Conservation (phyloP, 257 asterid species). For the Forsythia viridissima region DNA sequence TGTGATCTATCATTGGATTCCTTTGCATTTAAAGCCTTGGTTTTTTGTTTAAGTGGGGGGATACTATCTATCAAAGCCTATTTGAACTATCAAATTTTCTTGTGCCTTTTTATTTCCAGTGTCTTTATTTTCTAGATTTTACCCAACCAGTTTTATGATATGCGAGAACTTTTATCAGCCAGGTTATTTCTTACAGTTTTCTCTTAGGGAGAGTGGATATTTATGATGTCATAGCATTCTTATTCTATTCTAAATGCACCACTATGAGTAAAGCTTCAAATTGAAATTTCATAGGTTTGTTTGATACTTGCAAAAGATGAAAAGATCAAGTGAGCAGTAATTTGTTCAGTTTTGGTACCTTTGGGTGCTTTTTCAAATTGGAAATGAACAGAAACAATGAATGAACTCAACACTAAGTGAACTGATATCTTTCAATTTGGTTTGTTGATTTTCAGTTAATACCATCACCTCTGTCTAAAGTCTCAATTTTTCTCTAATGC, state of each 20-base stretch:
- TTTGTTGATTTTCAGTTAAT: not conserved
- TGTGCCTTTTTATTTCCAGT: not conserved
- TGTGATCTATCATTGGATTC: conserved; percentile 23
- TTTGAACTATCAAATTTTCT: not conserved
- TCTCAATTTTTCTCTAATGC: not conserved
- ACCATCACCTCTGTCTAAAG: not conserved
- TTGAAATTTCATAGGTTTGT: not conserved
- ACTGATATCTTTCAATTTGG: not conserved
- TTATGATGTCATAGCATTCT: not conserved
- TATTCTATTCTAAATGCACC: not conserved
- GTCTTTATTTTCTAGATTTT: not conserved
- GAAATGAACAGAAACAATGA: not conserved
- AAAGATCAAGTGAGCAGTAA: not conserved
- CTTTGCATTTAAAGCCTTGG: conserved; percentile 2
- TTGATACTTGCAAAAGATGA: not conserved
- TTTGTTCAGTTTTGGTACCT: not conserved
- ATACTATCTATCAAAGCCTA: conserved; percentile 1
- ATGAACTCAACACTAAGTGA: not conserved
- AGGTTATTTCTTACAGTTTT: not conserved
- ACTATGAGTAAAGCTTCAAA: not conserved
- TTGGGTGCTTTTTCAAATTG: not conserved
- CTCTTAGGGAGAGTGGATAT: not conserved
- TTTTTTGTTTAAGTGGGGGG: too few species aligned
- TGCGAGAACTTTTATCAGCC: not conserved
- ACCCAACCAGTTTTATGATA: not conserved